Evolutionary conservation across 306 rosid genomes (phyloP), one percentile per base, ranked within the genome.

Genomic region (Quercus aquifolioides): DNA sequence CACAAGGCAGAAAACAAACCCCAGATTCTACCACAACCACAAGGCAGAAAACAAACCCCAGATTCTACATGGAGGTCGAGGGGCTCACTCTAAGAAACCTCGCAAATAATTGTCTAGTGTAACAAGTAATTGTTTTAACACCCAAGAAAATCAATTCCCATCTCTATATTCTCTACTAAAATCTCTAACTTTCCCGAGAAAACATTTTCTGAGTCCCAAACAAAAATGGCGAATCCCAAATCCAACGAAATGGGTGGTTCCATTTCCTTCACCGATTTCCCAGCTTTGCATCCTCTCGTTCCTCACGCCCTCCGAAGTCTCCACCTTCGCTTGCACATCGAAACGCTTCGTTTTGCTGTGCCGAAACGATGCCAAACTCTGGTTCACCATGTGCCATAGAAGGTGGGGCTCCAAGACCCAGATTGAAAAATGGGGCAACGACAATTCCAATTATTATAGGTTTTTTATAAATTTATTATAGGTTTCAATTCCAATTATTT

Each of bases 371-470:
- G 76, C 74, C 26, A 88, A 90, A 84, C 87, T 96, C 6, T 96
- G 99, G 99, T 91, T 93, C 78, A 76, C 91, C 58, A 55, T 95
- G 81, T 95, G 98, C 89, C 84, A 89, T 17, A 88, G 98, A 64
- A 79, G 90, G 57, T 95, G 99, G 98, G 99, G 98, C 18, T 87
- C 92, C 55, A 85, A 83, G 72, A 93, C 98, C 74, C 90, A 78
- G 62, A 91, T 96, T 87, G 28, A 15, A 2, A 85, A 87, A 55
- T 96, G 99, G 98, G 92, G 91, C 2, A 79, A 80, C 11, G 94
- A 91, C 0, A 82, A 76, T n/a, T n/a, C n/a, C n/a, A n/a, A n/a
- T n/a, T n/a, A n/a, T n/a, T n/a, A n/a, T n/a, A n/a, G n/a, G n/a
- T n/a, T 28, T 28, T 28, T 28, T 28, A 28, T 3, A 28, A 28